Percentiles rank a stretch among this genome's conserved stretches.
phyloP scores from a whole-genome alignment of 129 eudicot species.

The Lactuca sativa region DNA sequence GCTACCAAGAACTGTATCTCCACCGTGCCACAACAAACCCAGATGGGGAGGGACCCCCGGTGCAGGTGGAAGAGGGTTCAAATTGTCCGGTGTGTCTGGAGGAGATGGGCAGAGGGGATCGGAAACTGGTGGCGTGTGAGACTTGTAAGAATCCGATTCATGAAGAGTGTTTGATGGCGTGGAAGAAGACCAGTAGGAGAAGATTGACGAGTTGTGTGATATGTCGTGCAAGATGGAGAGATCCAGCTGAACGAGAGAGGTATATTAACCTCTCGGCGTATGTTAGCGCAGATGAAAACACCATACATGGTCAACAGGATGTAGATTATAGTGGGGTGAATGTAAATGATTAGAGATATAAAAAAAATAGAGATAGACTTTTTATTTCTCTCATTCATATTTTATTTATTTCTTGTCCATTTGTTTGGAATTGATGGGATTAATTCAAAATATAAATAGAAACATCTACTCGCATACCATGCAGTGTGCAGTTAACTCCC shows the following conservation, averaged over 20 bases:
- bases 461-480: neutral
- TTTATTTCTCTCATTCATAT: neutral
- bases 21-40: neutral
- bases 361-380: no score
- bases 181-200: slow-evolving; percentile 65
- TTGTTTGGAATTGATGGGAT: neutral
- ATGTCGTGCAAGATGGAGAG: slow-evolving; percentile 77
- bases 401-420: neutral
- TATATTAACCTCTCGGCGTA: slow-evolving; percentile 73
- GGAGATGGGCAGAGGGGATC: slow-evolving; percentile 37
- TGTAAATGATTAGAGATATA: no score
- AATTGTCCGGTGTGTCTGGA: slow-evolving; percentile 79
- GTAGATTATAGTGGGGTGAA: slow-evolving; percentile 12
- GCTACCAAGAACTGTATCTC: slow-evolving; percentile 51
- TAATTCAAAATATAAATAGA: neutral
- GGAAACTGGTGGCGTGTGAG: slow-evolving; percentile 59
- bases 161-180: slow-evolving; percentile 62
- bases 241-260: slow-evolving; percentile 38
- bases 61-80: slow-evolving; percentile 38
- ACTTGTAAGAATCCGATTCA: slow-evolving; percentile 68
- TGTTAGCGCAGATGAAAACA: slow-evolving; percentile 36
- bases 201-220: slow-evolving; percentile 61
- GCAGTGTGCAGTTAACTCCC: neutral
- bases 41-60: neutral
- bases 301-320: neutral